phyloP scores from a whole-genome alignment of 352 stramenopile species.

The Phytopythium litorale region DNA sequence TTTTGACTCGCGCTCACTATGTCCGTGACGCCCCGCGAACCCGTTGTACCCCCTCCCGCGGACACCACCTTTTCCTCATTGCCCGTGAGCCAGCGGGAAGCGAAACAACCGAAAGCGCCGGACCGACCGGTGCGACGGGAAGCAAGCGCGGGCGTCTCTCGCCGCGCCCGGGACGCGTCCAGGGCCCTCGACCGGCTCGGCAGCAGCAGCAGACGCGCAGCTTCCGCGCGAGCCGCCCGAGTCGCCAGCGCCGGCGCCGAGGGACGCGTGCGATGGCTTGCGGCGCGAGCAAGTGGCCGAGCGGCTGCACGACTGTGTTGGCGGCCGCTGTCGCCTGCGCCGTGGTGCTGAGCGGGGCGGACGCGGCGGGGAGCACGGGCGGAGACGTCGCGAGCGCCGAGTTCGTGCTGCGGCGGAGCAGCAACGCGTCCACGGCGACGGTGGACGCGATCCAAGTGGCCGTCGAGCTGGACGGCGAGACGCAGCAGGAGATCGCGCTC shows the following conservation, averaged over 20 bases:
- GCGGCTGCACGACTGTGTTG: not conserved
- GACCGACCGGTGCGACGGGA: not conserved
- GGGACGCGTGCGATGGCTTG: not conserved
- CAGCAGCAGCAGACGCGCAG: not conserved
- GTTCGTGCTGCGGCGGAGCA: constrained; percentile 29
- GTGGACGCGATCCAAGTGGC: constrained; percentile 7
- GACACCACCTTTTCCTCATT: too few relatives aligned
- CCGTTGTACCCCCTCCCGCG: too few relatives aligned
- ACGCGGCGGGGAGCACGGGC: not conserved
- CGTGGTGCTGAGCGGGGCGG: not conserved
- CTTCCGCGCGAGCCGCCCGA: not conserved
- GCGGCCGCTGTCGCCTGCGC: not conserved
- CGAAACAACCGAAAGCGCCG: too few relatives aligned
- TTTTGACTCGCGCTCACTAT: too few relatives aligned
- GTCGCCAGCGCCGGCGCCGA: not conserved
- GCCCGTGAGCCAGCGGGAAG: too few relatives aligned
- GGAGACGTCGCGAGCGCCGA: not conserved
- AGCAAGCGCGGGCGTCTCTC: not conserved
- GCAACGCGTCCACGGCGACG: constrained; percentile 6
- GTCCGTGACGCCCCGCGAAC: too few relatives aligned
- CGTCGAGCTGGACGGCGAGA: constrained; percentile 14
- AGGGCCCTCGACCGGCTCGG: not conserved
- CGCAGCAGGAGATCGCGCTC: constrained; percentile 12
- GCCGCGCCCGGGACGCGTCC: not conserved
- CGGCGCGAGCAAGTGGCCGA: not conserved